Evolutionary conservation across 225 moss, liverwort and hornwort genomes (phyloP).

Genomic region (Polytrichum commune): DNA sequence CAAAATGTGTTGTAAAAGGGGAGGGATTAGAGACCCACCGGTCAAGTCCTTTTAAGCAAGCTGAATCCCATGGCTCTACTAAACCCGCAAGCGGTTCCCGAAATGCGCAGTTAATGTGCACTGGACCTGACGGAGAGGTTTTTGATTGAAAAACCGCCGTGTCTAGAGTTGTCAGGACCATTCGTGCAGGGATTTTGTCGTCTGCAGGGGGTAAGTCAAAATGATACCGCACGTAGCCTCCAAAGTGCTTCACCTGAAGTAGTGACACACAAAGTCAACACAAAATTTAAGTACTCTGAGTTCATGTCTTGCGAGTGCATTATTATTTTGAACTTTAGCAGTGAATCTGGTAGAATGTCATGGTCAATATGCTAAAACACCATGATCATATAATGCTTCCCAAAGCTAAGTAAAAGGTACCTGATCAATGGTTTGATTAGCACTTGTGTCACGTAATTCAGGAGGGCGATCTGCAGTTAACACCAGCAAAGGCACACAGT

Average conservation of each 20-base stretch:
- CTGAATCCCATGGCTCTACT: constrained; percentile 55
- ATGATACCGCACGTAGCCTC: constrained; percentile 72
- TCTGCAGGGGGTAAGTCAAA: constrained; percentile 80
- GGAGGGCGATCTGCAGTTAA: constrained; percentile 94
- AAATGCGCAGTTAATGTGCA: constrained; percentile 84
- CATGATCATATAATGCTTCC: too few relatives aligned
- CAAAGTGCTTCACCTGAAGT: constrained; percentile 81
- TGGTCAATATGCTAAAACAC: too few relatives aligned
- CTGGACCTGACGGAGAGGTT: constrained; percentile 72
- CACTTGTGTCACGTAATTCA: constrained; percentile 69
- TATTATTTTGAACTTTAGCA: too few relatives aligned
- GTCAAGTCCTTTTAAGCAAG: constrained; percentile 69
- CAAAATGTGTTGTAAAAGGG: constrained; percentile 75
- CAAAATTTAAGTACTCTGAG: neutral
- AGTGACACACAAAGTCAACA: neutral
- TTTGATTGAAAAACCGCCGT: constrained; percentile 74
- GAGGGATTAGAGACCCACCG: constrained; percentile 68
- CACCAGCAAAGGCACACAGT: constrained; percentile 83
- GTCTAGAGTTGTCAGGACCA: constrained; percentile 92
- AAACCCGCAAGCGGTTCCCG: constrained; percentile 81
- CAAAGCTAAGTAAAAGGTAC: constrained; percentile 18
- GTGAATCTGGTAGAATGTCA: too few relatives aligned
- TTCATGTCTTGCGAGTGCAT: too few relatives aligned
- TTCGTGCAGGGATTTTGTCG: constrained; percentile 72
- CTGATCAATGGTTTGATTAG: constrained; percentile 98